phyloP scores from a whole-genome alignment of 768 basidiomycete genomes.

The Tulasnella sp. region DNA sequence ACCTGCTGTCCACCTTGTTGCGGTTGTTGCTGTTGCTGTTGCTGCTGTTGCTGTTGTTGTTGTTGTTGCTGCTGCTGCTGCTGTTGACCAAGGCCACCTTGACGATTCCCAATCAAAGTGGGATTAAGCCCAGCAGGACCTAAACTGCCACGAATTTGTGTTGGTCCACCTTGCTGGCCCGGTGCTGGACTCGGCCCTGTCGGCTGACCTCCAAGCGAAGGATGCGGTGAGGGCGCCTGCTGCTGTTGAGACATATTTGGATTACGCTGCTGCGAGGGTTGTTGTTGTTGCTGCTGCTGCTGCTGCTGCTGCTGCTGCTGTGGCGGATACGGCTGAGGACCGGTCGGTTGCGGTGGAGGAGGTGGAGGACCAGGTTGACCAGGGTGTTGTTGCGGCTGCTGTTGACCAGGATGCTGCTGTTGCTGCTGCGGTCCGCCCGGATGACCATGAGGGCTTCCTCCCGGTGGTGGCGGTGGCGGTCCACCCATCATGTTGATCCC shows the following conservation, averaged over 20 bases:
- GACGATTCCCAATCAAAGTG: not conserved
- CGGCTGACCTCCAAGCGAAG: not conserved
- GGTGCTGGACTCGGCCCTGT: not conserved
- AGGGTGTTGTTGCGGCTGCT: slow-evolving; percentile 8
- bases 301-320: not conserved
- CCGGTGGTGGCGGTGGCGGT: slow-evolving; percentile 3
- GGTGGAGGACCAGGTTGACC: not conserved
- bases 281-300: slow-evolving; percentile 14
- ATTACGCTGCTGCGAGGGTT: not conserved
- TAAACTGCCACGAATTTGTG: too few species aligned
- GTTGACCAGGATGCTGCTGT: slow-evolving; percentile 3
- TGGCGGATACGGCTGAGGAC: slow-evolving; percentile 11
- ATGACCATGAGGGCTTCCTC: not conserved
- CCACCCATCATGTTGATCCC: not conserved
- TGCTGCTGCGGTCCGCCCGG: not conserved
- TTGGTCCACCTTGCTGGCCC: not conserved
- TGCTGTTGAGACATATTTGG: not conserved
- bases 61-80: not conserved
- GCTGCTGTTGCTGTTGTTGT: not conserved
- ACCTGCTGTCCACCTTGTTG: too few species aligned
- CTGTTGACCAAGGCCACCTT: not conserved
- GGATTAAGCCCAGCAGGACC: not conserved
- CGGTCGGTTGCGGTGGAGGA: not conserved
- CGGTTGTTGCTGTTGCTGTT: not conserved
- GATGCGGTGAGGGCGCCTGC: not conserved